phyloP scores from a whole-genome alignment of 352 stramenopile genomes.

The Globisporangium megalacanthum region DNA sequence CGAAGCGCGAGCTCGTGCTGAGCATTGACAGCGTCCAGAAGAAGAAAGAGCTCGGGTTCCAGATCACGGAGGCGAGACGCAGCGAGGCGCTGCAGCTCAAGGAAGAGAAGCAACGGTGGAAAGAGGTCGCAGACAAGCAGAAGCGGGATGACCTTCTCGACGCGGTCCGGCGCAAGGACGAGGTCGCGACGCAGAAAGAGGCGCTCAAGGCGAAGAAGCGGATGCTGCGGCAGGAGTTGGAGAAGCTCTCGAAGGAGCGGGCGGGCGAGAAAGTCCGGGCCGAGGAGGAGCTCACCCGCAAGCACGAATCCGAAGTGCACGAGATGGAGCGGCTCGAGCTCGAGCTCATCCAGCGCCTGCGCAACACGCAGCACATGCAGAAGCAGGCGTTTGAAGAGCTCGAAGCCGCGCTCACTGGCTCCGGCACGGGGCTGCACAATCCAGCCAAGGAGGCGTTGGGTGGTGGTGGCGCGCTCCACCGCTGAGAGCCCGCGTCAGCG shows the following conservation, averaged over 20 bases:
- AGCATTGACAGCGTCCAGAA: constrained; percentile 77
- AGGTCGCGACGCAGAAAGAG: constrained; percentile 64
- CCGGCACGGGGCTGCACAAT: constrained; percentile 22
- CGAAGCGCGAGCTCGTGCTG: constrained; percentile 70
- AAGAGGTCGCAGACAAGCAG: constrained; percentile 57
- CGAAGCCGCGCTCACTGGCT: constrained; percentile 61
- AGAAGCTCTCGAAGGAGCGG: constrained; percentile 64
- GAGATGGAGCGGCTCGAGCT: constrained; percentile 80
- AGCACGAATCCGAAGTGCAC: constrained; percentile 61
- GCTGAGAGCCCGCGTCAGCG: background rate
- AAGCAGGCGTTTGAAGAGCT: constrained; percentile 84
- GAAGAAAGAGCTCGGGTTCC: constrained; percentile 69
- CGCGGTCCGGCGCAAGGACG: constrained; percentile 63
- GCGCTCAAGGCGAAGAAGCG: constrained; percentile 60
- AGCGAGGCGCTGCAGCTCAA: constrained; percentile 70
- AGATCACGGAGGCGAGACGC: constrained; percentile 61
- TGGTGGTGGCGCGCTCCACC: constrained; percentile 4
- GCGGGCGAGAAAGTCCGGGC: constrained; percentile 49
- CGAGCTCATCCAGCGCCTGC: constrained; percentile 75
- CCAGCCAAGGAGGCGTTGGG: constrained; percentile 24
- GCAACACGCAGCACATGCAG: constrained; percentile 81
- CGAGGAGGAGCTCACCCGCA: constrained; percentile 57
- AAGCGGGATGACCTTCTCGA: constrained; percentile 61
- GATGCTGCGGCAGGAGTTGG: constrained; percentile 60
- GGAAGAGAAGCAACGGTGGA: constrained; percentile 80